These are phyloP conservation scores for Iberis pinnata DNA, from an alignment of 345 rosid species.

Conservation along the genomic window DNA sequence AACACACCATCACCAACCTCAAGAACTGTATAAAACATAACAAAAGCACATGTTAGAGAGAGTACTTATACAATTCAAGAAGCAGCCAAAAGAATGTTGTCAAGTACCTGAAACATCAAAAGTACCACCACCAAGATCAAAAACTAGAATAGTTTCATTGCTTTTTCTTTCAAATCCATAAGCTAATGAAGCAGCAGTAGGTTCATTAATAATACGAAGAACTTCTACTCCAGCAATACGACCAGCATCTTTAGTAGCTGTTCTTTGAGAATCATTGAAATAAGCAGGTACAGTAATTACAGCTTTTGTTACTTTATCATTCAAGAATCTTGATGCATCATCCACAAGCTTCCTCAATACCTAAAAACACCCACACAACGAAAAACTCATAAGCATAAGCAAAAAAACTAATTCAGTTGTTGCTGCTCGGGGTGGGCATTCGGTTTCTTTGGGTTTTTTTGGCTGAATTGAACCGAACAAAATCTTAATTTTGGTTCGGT, in stretches of 20 bases:
- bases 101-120: constrained; percentile 91
- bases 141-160: constrained; percentile 91
- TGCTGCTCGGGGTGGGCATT: too few species aligned
- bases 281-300: constrained; percentile 74
- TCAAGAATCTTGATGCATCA: constrained; percentile 81
- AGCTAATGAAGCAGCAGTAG: constrained; percentile 95
- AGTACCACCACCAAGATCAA: constrained; percentile 99
- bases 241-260: constrained; percentile 98
- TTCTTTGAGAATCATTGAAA: constrained; percentile 84
- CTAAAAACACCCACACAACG: constrained; percentile 30
- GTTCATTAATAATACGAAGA: constrained; percentile 92
- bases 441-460: too few species aligned
- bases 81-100: not conserved
- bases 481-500: too few species aligned
- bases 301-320: constrained; percentile 64
- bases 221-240: constrained; percentile 77
- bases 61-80: not conserved
- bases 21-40: constrained; percentile 46
- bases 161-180: constrained; percentile 94
- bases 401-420: not conserved
- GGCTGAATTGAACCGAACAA: too few species aligned
- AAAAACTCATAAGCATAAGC: not conserved
- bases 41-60: not conserved
- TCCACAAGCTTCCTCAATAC: constrained; percentile 93
- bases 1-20: constrained; percentile 99